Percentiles rank a stretch among this genome's conserved stretches.
phyloP scores from a whole-genome alignment of 2,329 filamentous ascomycete genomes.

The Calycina herbarum region DNA sequence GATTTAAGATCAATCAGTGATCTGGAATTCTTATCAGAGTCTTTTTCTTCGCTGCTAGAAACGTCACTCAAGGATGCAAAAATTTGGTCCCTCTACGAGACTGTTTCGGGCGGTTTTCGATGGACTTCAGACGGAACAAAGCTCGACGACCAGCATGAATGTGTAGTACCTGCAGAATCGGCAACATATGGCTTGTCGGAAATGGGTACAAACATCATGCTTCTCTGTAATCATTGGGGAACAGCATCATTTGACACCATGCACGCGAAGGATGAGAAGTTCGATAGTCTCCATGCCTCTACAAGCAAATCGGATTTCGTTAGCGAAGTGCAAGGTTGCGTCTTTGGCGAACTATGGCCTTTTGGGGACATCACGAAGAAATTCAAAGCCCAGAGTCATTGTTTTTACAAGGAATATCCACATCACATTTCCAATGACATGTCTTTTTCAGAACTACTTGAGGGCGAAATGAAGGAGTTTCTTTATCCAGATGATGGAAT shows the following conservation, averaged over 20 bases:
- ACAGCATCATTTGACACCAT: background rate
- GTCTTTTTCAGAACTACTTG: background rate
- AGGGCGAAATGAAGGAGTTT: conserved; percentile 1
- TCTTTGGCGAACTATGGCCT: background rate
- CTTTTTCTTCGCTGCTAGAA: background rate
- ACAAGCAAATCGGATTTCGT: background rate
- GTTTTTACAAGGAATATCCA: background rate
- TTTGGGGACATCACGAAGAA: background rate
- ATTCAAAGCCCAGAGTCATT: background rate
- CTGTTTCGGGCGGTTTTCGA: background rate
- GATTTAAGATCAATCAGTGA: background rate
- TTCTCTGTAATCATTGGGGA: background rate
- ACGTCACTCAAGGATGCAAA: background rate
- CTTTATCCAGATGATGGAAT: background rate
- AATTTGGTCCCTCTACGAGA: background rate
- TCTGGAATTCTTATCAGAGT: background rate
- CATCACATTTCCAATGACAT: background rate
- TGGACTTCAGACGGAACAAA: background rate
- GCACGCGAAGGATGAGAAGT: background rate
- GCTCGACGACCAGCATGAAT: background rate
- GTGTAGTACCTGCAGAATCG: background rate
- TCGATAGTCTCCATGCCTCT: background rate
- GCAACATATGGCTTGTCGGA: background rate
- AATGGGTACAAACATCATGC: background rate
- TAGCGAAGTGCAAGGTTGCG: background rate